A percentile compares a stretch with the other conserved stretches of the same genome.
Conservation (phyloP, 805 yeast genomes). For the Cyberlindnera galapagoensis region DNA sequence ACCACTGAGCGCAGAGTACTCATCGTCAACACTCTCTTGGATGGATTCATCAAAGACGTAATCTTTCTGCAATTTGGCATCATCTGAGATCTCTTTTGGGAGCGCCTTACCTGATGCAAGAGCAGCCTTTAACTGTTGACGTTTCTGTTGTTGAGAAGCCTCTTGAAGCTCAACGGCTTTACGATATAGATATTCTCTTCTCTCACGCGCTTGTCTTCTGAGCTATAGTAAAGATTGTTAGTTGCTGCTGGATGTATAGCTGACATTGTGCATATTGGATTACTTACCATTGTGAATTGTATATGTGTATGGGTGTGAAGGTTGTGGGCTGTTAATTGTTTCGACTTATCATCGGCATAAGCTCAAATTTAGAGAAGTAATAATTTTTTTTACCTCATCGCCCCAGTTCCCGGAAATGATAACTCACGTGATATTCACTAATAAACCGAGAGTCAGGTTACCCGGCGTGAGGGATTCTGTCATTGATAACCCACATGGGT, state of each 20-base stretch:
- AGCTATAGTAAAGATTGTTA: constrained; percentile 15
- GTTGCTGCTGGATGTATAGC: background rate
- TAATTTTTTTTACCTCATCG: too few species aligned
- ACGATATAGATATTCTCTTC: constrained; percentile 87
- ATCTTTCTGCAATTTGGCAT: constrained; percentile 70
- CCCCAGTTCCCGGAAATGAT: too few species aligned
- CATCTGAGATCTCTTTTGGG: constrained; percentile 88
- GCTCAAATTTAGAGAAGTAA: too few species aligned
- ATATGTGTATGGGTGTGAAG: too few species aligned
- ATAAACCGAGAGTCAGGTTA: too few species aligned
- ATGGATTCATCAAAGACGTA: constrained; percentile 81
- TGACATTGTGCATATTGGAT: too few species aligned
- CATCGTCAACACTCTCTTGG: constrained; percentile 72
- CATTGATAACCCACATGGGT: too few species aligned
- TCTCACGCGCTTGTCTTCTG: constrained; percentile 92
- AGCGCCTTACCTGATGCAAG: constrained; percentile 87
- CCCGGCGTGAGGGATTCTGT: too few species aligned
- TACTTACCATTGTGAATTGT: too few species aligned
- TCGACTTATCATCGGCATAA: too few species aligned
- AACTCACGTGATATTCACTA: too few species aligned
- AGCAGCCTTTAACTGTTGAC: constrained; percentile 82
- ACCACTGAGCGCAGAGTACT: constrained; percentile 83
- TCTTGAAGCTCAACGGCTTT: constrained; percentile 90
- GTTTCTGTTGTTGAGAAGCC: constrained; percentile 73
- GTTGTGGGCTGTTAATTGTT: too few species aligned